Evolutionary conservation across 495 filamentous ascomycete genomes (phyloP).

Genomic region (Durotheca rogersii): DNA sequence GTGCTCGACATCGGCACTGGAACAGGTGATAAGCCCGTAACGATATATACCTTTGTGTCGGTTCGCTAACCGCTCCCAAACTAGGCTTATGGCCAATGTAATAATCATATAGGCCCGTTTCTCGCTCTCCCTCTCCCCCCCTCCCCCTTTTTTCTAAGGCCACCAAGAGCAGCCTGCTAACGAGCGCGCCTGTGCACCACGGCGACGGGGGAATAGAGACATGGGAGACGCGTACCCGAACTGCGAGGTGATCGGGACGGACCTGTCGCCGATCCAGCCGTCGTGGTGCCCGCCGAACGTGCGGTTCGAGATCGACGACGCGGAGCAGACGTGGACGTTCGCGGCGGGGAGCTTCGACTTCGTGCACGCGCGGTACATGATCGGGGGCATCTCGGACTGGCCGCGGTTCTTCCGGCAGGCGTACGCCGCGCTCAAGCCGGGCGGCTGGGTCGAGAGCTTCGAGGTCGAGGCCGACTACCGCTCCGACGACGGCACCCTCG

Average conservation of each 20-base stretch:
- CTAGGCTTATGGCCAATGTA: constrained; percentile 30
- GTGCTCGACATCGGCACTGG: constrained; percentile 71
- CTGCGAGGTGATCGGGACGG: constrained; percentile 61
- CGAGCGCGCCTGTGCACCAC: no score
- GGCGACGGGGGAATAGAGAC: no score
- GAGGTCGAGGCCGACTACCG: constrained; percentile 31
- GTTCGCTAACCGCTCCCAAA: background rate
- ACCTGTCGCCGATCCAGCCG: constrained; percentile 61
- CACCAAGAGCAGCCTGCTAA: no score
- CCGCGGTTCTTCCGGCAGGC: constrained; percentile 41
- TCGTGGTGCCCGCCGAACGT: constrained; percentile 55
- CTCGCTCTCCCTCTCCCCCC: no score
- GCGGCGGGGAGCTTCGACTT: constrained; percentile 53
- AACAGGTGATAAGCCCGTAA: constrained; percentile 33
- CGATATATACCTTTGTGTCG: background rate
- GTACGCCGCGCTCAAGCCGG: constrained; percentile 42
- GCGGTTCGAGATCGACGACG: constrained; percentile 57
- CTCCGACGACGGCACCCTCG: constrained; percentile 33
- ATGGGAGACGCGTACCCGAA: constrained; percentile 52
- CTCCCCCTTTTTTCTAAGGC: no score
- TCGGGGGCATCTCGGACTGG: constrained; percentile 56
- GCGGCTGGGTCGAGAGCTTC: constrained; percentile 39
- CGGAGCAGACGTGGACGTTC: constrained; percentile 49
- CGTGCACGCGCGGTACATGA: constrained; percentile 56
- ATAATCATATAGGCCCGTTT: no score